Evolutionary conservation across 1,139 yeast species (phyloP).

Genomic region (Suhomyces terraborum): DNA sequence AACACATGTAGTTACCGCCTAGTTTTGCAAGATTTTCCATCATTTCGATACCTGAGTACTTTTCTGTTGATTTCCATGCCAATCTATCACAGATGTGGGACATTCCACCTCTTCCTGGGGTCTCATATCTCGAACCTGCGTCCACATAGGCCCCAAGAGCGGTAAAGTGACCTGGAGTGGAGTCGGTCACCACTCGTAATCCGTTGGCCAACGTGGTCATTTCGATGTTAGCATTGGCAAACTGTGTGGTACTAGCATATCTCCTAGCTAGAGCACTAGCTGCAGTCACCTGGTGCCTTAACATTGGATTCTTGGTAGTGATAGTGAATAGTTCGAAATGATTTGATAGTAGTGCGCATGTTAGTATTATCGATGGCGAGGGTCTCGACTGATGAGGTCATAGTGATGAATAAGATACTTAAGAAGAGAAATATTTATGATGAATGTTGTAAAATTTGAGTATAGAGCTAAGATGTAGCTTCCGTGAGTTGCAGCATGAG

Average conservation of each 20-base stretch:
- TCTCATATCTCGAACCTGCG: slow-evolving; percentile 88
- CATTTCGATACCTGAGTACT: slow-evolving; percentile 67
- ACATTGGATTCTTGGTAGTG: background rate
- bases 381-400: background rate
- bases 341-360: background rate
- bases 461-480: no score
- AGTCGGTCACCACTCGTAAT: slow-evolving; percentile 77
- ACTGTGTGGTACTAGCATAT: slow-evolving; percentile 11
- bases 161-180: slow-evolving; percentile 86
- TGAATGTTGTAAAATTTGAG: no score
- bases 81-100: slow-evolving; percentile 84
- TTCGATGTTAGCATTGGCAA: slow-evolving; percentile 33
- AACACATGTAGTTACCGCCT: slow-evolving; percentile 95
- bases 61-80: slow-evolving; percentile 80
- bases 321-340: background rate
- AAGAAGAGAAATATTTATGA: no score
- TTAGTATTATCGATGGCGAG: background rate
- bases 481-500: no score
- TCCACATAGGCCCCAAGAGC: slow-evolving; percentile 88
- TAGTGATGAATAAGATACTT: no score
- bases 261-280: slow-evolving; percentile 2
- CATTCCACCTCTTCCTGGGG: slow-evolving; percentile 57
- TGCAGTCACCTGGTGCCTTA: slow-evolving; percentile 1
- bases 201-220: slow-evolving; percentile 72
- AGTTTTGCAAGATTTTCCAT: slow-evolving; percentile 71